These are phyloP conservation scores for Dorcoceras hygrometricum DNA, from an alignment of 257 asterid species.

Conservation along the genomic window DNA sequence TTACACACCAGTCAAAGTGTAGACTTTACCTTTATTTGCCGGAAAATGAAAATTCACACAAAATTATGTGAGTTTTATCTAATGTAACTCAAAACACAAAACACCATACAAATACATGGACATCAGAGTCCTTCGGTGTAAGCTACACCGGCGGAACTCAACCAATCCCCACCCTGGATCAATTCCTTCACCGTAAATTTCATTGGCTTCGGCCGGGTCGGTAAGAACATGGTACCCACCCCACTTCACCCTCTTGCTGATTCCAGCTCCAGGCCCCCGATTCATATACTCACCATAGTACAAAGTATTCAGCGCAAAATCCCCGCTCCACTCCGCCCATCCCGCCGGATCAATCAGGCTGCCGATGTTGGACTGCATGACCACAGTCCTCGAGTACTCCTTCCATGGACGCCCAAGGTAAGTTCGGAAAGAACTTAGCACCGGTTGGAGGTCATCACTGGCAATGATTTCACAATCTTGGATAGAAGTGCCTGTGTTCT, in stretches of 20 bases:
- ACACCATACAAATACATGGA: too few relatives aligned
- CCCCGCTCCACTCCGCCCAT: constrained; percentile 51
- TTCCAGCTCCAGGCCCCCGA: constrained; percentile 53
- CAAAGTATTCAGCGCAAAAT: constrained; percentile 41
- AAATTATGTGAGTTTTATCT: too few relatives aligned
- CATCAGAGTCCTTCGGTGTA: constrained; percentile 42
- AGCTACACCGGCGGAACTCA: constrained; percentile 44
- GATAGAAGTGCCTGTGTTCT: constrained; percentile 56
- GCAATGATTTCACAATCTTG: constrained; percentile 41
- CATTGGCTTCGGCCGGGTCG: constrained; percentile 31
- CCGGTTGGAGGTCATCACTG: constrained; percentile 37
- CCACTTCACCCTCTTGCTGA: constrained; percentile 46
- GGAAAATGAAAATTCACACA: too few relatives aligned
- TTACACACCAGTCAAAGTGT: too few relatives aligned
- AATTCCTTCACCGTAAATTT: constrained; percentile 46
- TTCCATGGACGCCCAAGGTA: constrained; percentile 68
- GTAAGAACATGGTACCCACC: constrained; percentile 41
- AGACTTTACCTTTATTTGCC: too few relatives aligned
- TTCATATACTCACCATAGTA: constrained; percentile 56
- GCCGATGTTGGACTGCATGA: constrained; percentile 44
- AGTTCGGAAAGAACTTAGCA: constrained; percentile 28
- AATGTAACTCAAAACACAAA: too few relatives aligned
- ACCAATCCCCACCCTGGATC: constrained; percentile 51
- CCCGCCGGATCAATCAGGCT: constrained; percentile 48
- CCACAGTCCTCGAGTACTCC: constrained; percentile 50